Base-by-base conservation (phyloP, 2,329 filamentous ascomycete species). In the Monosporascus ibericus region DNA sequence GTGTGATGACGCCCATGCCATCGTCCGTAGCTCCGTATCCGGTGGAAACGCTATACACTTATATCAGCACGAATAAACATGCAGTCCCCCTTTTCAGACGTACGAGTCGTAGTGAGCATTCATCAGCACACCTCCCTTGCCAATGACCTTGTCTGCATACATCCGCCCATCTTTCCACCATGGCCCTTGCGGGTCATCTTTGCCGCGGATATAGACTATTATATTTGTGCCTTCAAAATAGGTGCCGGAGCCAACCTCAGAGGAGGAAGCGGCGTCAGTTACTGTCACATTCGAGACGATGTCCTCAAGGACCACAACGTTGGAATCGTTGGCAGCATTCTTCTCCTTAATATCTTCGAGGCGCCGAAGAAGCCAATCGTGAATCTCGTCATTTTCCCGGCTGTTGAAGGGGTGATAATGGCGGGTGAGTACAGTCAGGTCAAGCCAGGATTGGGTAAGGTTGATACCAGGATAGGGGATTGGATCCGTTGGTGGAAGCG, bases 171-270 rank as follows among this genome's bases (percentile, higher is more conserved):
- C 68, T 36, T 77, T 76, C 88, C 87, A 95, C 87, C 89, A 95
- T 44, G 82, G 77, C 8, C 85, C 84, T 30, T 80, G 74, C 25
- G 86, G 81, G 59, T 92, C 90, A 49, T 91, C 82, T 38, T 78
- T 82, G 34, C 94, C 94, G 46, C 89, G 86, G 53, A 99, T 88
- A 64, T 96, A 96, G 38, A 96, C 85, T 56, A 96, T 86, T 59
- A 96, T 85, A 63, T 97, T 99, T 56, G 84, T 92, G 34, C 90
- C 89, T 71, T 97, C 92, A 62, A 95, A 96, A 67, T 97, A 96
- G 27, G 90, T 81, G 25, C 72, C 81, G 47, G 71, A 52, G 20
- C 72, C 69, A 17, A 60, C 61, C 18, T 60, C 54, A 7, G 60
- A 50, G 44, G 53, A 61, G 49, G 58, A 67, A 40, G 69, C 63